A percentile compares a stretch with the other conserved stretches of the same genome.
Evolutionary conservation across 352 stramenopile species (phyloP).

Genomic region (Phytopythium aichiense): DNA sequence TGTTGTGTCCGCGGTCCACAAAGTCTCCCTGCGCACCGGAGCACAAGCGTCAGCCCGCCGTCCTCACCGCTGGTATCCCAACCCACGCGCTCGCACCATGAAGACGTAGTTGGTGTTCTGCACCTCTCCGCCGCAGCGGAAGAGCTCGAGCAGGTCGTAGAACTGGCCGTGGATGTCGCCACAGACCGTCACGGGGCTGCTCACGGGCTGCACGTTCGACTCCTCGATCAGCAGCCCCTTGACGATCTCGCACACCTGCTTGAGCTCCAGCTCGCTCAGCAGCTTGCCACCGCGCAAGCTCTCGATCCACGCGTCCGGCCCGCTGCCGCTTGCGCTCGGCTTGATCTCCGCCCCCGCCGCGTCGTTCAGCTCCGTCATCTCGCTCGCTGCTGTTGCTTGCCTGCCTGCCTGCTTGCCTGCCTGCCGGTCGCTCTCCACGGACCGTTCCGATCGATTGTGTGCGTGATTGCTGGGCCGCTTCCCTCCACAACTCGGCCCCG

Average conservation of each 20-base stretch:
- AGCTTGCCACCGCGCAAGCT: constrained; percentile 72
- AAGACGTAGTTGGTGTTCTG: constrained; percentile 90
- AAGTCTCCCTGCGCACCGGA: constrained; percentile 68
- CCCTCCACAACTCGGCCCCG: neutral
- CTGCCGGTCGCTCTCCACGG: no score
- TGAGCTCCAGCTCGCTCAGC: constrained; percentile 85
- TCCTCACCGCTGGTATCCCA: neutral
- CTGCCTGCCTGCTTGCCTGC: neutral
- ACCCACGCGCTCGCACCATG: constrained; percentile 46
- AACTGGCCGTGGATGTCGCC: constrained; percentile 91
- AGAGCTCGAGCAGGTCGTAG: constrained; percentile 87
- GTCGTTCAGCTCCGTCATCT: constrained; percentile 68
- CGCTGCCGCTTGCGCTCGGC: constrained; percentile 40
- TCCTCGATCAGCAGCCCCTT: constrained; percentile 91
- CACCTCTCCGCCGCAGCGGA: constrained; percentile 80
- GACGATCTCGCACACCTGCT: constrained; percentile 87
- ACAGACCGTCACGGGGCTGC: constrained; percentile 85
- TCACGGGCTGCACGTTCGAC: constrained; percentile 89
- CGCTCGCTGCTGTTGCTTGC: neutral
- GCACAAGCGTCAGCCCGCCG: neutral
- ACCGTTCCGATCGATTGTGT: no score
- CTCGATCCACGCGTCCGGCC: constrained; percentile 85
- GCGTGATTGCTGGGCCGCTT: neutral
- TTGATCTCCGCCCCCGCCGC: constrained; percentile 48
- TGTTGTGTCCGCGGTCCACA: constrained; percentile 89